These are phyloP conservation scores for Marchantia paleacea DNA, from an alignment of 225 moss, liverwort and hornwort genomes.

Conservation along the genomic window DNA sequence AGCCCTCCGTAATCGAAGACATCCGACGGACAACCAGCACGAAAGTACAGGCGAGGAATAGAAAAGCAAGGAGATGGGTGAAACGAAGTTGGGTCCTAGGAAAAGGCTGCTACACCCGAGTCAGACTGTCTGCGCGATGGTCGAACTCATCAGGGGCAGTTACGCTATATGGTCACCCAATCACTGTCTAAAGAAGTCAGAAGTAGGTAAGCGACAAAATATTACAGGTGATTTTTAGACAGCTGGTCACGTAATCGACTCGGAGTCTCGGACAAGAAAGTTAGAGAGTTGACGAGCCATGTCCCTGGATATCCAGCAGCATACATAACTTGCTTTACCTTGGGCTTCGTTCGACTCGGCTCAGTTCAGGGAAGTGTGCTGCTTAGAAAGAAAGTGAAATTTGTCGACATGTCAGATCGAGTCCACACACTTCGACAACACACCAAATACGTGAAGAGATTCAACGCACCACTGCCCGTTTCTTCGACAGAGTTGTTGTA, in stretches of 20 bases:
- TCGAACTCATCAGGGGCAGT: slow-evolving; percentile 17
- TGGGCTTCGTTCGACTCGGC: not conserved
- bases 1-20: not conserved
- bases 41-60: slow-evolving; percentile 5
- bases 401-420: not conserved
- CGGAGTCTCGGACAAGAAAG: slow-evolving; percentile 6
- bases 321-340: slow-evolving; percentile 4
- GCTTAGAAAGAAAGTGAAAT: not conserved
- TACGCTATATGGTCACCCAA: slow-evolving; percentile 12
- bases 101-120: not conserved
- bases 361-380: not conserved
- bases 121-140: slow-evolving; percentile 6
- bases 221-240: slow-evolving; percentile 6
- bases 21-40: not conserved
- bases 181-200: slow-evolving; percentile 4
- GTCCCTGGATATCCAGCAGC: slow-evolving; percentile 20
- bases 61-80: not conserved
- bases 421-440: not conserved
- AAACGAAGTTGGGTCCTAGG: not conserved
- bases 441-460: slow-evolving; percentile 7
- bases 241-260: slow-evolving; percentile 15
- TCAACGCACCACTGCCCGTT: not conserved
- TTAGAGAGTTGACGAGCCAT: slow-evolving; percentile 3
- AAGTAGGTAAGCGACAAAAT: slow-evolving; percentile 19
- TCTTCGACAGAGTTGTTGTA: not conserved